Base-by-base conservation (phyloP, 768 basidiomycete species). In the Podaxis sp. region DNA sequence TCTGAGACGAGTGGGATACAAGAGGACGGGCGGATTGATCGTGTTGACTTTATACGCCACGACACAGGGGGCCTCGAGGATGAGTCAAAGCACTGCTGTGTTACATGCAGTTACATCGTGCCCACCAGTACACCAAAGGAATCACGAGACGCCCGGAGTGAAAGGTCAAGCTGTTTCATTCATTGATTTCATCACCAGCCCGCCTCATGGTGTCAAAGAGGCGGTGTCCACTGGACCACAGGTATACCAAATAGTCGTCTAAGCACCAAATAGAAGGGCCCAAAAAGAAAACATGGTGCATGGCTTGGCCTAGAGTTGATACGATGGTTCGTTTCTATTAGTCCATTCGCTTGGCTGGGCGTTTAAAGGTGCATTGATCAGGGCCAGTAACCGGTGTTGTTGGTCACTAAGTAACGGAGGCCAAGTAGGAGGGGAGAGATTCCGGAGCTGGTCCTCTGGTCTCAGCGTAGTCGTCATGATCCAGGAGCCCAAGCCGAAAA, bases 191-290 rank as follows among this genome's bases (percentile, higher is more conserved):
- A 38, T 28, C 26, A n/a, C 41, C 41, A 4, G 44, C 17, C 15
- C n/a, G 41, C 59, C 51, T 53, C 59, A n/a, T 54, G 38, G 51
- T 60, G 51, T 44, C 59, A 22, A 60, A 60, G 51, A 38, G 40
- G 17, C 28, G 30, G 55, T 4, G 53, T 36, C 53, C 28, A 22
- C 33, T 38, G 17, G n/a, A 15, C 15, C 30, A 36, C 33, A 54
- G 33, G 52, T 54, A 54, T 17, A 17, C 28, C 17, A 22, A 37
- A 36, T 11, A 37, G 44, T 54, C 30, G 52, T 17, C 33, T 17
- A 33, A 53, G n/a, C 28, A 4, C 24, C 22, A 33, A 54, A 54
- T 54, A 33, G 52, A 33, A 54, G n/a, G 49, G 30, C 3, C 52
- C 28, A n/a, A 54, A 54, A 33, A 22, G 52, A 33, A 15, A 15